Base-by-base conservation (phyloP, 208 protist species). In the Trypanosoma avium region DNA sequence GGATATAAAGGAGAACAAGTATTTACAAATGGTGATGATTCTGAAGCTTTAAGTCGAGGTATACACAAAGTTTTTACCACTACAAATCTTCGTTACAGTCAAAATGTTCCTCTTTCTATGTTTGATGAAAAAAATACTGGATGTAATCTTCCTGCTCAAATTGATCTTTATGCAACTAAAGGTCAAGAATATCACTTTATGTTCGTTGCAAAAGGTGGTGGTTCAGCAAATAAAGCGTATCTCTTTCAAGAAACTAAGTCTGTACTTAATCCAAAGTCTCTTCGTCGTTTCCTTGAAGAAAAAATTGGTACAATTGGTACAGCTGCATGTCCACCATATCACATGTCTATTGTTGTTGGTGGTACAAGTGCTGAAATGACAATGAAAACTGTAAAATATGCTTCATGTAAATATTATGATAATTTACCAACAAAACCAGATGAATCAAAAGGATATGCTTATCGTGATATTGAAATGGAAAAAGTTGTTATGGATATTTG, bases 301-400 rank as follows among this genome's bases (percentile, higher is more conserved):
- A 97, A 98, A 81, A 92, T 99, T 32, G 74, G 77, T 36, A 75
- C 79, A 35, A 91, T 97, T 63, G 98, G 98, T 61, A 99, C 98
- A 19, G 59, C 98, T 6, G 98, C 98, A n/a, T 99, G 98, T 77
- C 97, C 98, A 30, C 97, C 98, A n/a, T 98, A 98, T 75, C 96
- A 99, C 68, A 79, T 99, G 21, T 85, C 95, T 36, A 83, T 99
- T 52, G 95, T 98, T 4, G 97, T 99, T 70, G 98, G 98, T 67
- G 97, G 97, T 43, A 94, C 97, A 27, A 97, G 90, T 43, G 97
- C 97, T 3, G 97, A 99, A 79, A 64, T 92, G 78, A 98, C 84
- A 36, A 83, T 99, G 65, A 98, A 98, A 81, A 98, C 90, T 46
- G 95, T 99, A 53, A 99, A 99, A 80, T 84, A 96, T 60, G 97